These are phyloP conservation scores for Psilocybe subaeruginosa DNA, from an alignment of 768 basidiomycete species.

Conservation along the genomic window DNA sequence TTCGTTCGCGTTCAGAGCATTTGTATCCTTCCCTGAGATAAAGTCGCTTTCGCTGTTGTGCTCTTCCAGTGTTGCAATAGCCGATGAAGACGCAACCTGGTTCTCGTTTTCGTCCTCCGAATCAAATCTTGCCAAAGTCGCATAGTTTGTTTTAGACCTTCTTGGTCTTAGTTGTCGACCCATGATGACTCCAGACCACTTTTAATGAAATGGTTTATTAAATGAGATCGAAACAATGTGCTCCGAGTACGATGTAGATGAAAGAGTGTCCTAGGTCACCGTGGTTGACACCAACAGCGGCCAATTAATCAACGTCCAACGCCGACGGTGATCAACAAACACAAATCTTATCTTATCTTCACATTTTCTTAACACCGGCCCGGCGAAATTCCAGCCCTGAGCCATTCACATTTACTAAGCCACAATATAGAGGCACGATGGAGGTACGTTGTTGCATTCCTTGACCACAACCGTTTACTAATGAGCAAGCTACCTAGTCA, in stretches of 20 bases:
- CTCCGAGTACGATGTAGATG: neutral
- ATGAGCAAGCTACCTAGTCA: conserved; percentile 34
- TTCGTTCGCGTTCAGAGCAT: conserved; percentile 34
- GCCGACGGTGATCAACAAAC: neutral
- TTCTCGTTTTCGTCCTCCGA: conserved; percentile 36
- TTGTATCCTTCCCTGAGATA: conserved; percentile 42
- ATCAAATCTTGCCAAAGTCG: conserved; percentile 34
- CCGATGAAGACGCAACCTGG: conserved; percentile 41
- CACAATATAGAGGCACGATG: neutral
- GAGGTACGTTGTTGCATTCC: neutral
- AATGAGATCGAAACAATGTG: neutral
- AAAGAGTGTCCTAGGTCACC: too few species aligned
- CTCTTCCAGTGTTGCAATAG: conserved; percentile 33
- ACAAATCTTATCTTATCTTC: conserved; percentile 13
- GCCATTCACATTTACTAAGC: neutral
- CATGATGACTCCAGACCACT: conserved; percentile 36
- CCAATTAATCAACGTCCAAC: too few species aligned
- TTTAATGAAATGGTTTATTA: neutral
- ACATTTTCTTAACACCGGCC: neutral
- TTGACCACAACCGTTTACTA: neutral
- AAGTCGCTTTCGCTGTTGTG: conserved; percentile 59
- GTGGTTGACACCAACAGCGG: neutral
- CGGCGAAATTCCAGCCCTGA: neutral
- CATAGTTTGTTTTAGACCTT: conserved; percentile 55
- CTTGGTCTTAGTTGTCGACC: conserved; percentile 58